These are phyloP conservation scores for Chaetothyriales sp. DNA, from an alignment of 2,329 filamentous ascomycete species.

Conservation along the genomic window DNA sequence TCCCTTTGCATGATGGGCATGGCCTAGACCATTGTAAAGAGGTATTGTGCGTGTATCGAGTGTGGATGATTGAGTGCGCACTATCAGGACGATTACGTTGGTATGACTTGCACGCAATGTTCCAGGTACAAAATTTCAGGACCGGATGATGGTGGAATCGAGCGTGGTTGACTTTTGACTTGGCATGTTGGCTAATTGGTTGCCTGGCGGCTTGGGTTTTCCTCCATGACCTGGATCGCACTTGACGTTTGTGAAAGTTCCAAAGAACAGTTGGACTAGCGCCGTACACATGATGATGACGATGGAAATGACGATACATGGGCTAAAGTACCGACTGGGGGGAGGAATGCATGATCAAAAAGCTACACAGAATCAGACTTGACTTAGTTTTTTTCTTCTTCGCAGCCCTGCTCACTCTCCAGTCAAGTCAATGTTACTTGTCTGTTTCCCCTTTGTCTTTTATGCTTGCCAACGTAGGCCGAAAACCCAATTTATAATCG, in stretches of 20 bases:
- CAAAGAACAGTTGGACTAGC: background rate
- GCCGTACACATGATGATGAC: background rate
- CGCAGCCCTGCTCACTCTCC: background rate
- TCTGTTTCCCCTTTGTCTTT: too few species aligned
- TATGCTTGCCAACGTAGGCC: too few species aligned
- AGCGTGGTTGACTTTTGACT: background rate
- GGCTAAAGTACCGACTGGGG: background rate
- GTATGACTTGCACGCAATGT: background rate
- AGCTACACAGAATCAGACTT: background rate
- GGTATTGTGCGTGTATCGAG: background rate
- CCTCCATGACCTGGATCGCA: background rate
- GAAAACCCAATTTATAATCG: too few species aligned
- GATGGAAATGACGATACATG: background rate
- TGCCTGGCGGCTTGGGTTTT: background rate
- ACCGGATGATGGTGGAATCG: background rate
- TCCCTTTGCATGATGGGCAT: constrained; percentile 6
- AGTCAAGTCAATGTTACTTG: too few species aligned
- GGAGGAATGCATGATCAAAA: background rate
- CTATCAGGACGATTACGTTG: background rate
- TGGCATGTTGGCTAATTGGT: too few species aligned
- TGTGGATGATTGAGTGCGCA: background rate
- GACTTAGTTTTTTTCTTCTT: background rate
- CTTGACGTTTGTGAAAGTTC: background rate
- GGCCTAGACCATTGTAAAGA: background rate
- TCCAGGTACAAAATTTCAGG: background rate